phyloP scores from a whole-genome alignment of 768 basidiomycete genomes.

The Lactarius trivialis region DNA sequence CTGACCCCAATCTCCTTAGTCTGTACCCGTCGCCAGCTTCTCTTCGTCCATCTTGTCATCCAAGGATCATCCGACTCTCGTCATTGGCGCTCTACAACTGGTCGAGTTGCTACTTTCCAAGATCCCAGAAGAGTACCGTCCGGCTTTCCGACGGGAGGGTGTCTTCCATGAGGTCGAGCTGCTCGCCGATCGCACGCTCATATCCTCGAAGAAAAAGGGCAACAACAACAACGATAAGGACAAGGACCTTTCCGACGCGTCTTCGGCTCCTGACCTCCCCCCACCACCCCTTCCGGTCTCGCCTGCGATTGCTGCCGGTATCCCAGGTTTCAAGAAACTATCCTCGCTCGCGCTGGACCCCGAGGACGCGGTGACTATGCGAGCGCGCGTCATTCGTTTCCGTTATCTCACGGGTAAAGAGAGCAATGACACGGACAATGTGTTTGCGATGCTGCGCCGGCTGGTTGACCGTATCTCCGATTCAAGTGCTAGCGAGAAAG shows the following conservation, averaged over 20 bases:
- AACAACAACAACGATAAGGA: conserved; percentile 42
- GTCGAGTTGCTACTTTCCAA: conserved; percentile 87
- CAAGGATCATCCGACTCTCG: conserved; percentile 80
- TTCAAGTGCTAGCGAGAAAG: conserved; percentile 52
- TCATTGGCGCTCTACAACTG: conserved; percentile 85
- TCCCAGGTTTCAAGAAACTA: conserved; percentile 64
- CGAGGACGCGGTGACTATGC: conserved; percentile 85
- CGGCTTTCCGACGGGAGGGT: conserved; percentile 89
- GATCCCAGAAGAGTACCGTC: conserved; percentile 76
- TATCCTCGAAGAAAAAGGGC: conserved; percentile 47
- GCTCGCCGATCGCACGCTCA: conserved; percentile 58
- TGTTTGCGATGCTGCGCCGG: conserved; percentile 54
- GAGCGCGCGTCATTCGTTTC: conserved; percentile 86
- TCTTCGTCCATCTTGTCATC: conserved; percentile 91
- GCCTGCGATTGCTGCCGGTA: conserved; percentile 36
- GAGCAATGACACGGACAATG: conserved; percentile 49
- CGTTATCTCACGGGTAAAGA: conserved; percentile 62
- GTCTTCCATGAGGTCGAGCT: conserved; percentile 91
- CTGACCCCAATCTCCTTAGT: conserved; percentile 41
- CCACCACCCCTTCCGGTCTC: conserved; percentile 31
- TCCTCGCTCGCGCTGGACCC: conserved; percentile 68
- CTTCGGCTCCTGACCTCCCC: conserved; percentile 37
- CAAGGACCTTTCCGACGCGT: conserved; percentile 33
- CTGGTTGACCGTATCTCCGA: conserved; percentile 61
- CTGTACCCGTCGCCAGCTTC: conserved; percentile 92